Evolutionary conservation across 2,329 filamentous ascomycete genomes (phyloP), one percentile per base, ranked within the genome.

Genomic region (Penicillium fuscoglaucum): DNA sequence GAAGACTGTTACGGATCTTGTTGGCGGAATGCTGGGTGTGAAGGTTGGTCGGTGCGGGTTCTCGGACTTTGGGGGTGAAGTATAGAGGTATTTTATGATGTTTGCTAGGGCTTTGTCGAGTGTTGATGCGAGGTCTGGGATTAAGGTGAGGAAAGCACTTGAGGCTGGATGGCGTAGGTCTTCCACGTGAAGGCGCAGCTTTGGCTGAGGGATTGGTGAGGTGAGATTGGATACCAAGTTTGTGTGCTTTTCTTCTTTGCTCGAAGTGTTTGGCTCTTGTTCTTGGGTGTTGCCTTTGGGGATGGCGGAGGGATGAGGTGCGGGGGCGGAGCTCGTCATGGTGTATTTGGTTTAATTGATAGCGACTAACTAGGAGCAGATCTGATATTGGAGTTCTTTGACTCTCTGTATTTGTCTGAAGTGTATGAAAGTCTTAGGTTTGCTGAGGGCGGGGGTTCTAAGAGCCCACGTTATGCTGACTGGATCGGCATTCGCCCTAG

Each of bases 1-100:
- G 59, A 96, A 82, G 37, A 98, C 78, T 0, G 93, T 97, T 19
- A 98, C 86, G 52, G 91, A 96, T 60, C 91, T 89, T 10, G 91
- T 95, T n/a, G 84, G 80, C 0, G 84, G 83, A 48, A 84, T 77
- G 49, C 68, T 68, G 2, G 74, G 73, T 9, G 46, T 64, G 61
- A 75, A 77, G n/a, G 44, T 40, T 12, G 53, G 59, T 48, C 52
- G 40, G 33, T 60, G 47, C 44, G 58, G 40, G 31, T 55, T 62
- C 63, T 58, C 35, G 57, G 43, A 61, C 44, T 8, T n/a, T 29
- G 15, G 15, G 43, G 52, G 59, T 7, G 59, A 37, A 6, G 75
- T 78, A 71, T 97, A 98, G 31, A 98, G 86, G 28, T 87, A 83
- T 31, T 80, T 78, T 49, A 95, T 83, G 17, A 97, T 91, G 61